phyloP scores from a whole-genome alignment of 805 yeast genomes.

The Jamesozyma spencerorum region DNA sequence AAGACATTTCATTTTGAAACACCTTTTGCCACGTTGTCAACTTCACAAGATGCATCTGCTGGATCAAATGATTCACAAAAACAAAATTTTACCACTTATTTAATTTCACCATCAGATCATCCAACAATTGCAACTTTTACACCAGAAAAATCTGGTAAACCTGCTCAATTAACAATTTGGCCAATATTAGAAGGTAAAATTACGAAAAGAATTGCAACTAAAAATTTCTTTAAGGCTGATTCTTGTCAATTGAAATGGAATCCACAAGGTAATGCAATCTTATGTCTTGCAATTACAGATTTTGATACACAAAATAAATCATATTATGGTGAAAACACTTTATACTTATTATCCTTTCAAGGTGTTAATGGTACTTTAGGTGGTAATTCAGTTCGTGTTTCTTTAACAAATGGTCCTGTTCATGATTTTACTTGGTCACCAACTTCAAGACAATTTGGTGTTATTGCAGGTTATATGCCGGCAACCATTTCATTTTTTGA shows the following conservation, averaged over 20 bases:
- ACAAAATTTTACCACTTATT: conserved; percentile 33
- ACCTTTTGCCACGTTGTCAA: conserved; percentile 47
- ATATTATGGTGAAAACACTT: conserved; percentile 92
- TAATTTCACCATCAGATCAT: conserved; percentile 79
- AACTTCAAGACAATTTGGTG: conserved; percentile 92
- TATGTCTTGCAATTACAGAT: conserved; percentile 91
- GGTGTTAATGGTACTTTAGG: conserved; percentile 70
- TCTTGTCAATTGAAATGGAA: conserved; percentile 91
- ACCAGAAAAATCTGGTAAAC: conserved; percentile 80
- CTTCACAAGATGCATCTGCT: conserved; percentile 14
- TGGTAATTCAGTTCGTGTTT: conserved; percentile 79
- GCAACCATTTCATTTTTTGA: conserved; percentile 91
- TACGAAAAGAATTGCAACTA: conserved; percentile 67
- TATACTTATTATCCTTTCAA: conserved; percentile 54
- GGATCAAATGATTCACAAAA: conserved; percentile 28
- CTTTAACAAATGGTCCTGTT: conserved; percentile 86
- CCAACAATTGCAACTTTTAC: conserved; percentile 86
- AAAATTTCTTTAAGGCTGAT: conserved; percentile 92
- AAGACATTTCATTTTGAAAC: conserved; percentile 37
- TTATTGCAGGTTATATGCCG: conserved; percentile 96
- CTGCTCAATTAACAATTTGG: conserved; percentile 79
- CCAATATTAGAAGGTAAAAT: conserved; percentile 32
- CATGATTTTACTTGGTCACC: conserved; percentile 98
- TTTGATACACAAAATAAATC: conserved; percentile 90
- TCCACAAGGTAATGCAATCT: conserved; percentile 81